Percentiles rank a stretch among this genome's conserved stretches.
Evolutionary conservation across 2,329 filamentous ascomycete genomes (phyloP).

Genomic region (Drechslerella stenobrocha): DNA sequence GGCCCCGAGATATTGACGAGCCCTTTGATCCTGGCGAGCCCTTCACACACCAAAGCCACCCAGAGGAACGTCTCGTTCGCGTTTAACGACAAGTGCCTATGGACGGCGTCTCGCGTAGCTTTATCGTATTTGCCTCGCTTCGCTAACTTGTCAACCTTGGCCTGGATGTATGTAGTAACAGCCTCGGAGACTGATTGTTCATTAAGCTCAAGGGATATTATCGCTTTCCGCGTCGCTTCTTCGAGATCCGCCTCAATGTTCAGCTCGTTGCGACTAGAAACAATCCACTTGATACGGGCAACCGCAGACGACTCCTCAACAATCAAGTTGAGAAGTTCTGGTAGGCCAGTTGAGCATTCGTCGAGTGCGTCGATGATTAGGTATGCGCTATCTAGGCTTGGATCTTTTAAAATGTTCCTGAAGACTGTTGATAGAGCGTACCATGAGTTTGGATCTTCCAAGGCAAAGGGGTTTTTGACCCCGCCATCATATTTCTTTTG

Average conservation of each 20-base stretch:
- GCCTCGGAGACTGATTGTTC: constrained; percentile 54
- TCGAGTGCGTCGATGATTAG: constrained; percentile 60
- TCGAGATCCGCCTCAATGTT: constrained; percentile 55
- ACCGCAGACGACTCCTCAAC: constrained; percentile 46
- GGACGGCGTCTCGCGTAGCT: constrained; percentile 46
- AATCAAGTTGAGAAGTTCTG: constrained; percentile 56
- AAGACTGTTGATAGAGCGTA: constrained; percentile 54
- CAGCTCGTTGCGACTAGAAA: constrained; percentile 58
- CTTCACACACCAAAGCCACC: constrained; percentile 44
- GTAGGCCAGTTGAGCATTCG: constrained; percentile 55
- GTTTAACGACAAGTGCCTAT: constrained; percentile 54
- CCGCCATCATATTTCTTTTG: not conserved
- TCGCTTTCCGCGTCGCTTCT: constrained; percentile 47
- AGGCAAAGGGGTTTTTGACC: not conserved
- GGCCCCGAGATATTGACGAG: no score
- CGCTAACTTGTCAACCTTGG: constrained; percentile 54
- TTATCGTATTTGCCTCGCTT: constrained; percentile 20
- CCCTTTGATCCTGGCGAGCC: no score
- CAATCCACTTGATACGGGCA: constrained; percentile 56
- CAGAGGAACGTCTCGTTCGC: constrained; percentile 53
- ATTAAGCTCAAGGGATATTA: constrained; percentile 56
- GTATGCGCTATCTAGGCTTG: constrained; percentile 50
- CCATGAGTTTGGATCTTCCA: not conserved
- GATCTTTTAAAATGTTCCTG: constrained; percentile 56
- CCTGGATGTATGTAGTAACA: constrained; percentile 56